phyloP scores from a whole-genome alignment of 148 eudicot species.

The Spergularia marina region DNA sequence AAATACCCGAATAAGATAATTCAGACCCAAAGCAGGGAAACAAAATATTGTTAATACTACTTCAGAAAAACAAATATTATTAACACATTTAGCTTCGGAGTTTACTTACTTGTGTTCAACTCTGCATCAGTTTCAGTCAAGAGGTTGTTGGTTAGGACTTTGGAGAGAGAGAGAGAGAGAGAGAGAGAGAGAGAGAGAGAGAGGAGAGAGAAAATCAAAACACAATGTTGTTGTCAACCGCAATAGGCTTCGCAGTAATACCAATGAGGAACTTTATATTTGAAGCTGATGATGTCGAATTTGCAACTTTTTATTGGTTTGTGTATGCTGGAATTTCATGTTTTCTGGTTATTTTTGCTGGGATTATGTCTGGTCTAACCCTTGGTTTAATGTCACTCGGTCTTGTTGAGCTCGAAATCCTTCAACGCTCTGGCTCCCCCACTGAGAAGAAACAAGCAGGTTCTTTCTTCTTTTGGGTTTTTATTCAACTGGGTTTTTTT shows the following conservation, averaged over 20 bases:
- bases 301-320: slow-evolving; percentile 65
- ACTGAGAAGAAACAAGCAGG: slow-evolving; percentile 65
- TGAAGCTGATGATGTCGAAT: slow-evolving; percentile 43
- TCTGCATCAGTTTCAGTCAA: too few relatives aligned
- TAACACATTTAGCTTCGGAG: too few relatives aligned
- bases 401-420: slow-evolving; percentile 89
- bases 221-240: slow-evolving; percentile 7
- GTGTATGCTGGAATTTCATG: slow-evolving; percentile 73
- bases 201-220: background rate
- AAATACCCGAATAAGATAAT: too few relatives aligned
- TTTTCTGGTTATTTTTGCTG: slow-evolving; percentile 75
- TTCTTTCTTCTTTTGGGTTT: background rate
- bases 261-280: slow-evolving; percentile 26
- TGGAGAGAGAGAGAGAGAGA: too few relatives aligned
- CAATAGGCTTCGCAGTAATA: slow-evolving; percentile 4
- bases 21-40: too few relatives aligned
- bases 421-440: slow-evolving; percentile 65
- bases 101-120: too few relatives aligned
- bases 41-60: too few relatives aligned
- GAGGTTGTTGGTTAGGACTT: too few relatives aligned
- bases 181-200: background rate
- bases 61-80: too few relatives aligned
- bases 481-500: too few relatives aligned
- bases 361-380: slow-evolving; percentile 92
- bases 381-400: slow-evolving; percentile 90